Evolutionary conservation across 768 basidiomycete species (phyloP), one percentile per base, ranked within the genome.

Genomic region (Piloderma croceum): DNA sequence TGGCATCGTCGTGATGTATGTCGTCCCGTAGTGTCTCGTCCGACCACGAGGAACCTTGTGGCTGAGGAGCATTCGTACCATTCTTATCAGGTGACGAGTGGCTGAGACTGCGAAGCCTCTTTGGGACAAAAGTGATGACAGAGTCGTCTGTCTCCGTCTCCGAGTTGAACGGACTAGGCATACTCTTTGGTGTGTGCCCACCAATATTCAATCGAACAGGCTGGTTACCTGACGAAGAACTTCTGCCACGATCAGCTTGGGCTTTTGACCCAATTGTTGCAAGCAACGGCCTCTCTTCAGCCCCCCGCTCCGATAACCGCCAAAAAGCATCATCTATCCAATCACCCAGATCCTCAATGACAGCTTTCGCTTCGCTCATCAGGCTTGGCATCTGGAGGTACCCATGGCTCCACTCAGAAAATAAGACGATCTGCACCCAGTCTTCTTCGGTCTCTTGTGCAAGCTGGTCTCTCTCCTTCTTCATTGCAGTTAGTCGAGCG

Each of bases 381-480:
- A 97, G 61, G 18, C 77, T 67, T 27, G 84, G 75, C 94, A 99
- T 99, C 68, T 96, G 94, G 52, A 94, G 73, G 66, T 91, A 97
- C 25, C 91, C 94, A 61, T 96, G 92, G 52, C 89, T 90, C 96
- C 93, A 97, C 35, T 93, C 93, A 22, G 88, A 86, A 61, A 94
- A 90, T 42, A 97, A 75, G 48, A 88, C 81, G 71, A 91, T 82
- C 59, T 87, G 84, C 17, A 96, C 90, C 92, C 92, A 93, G 58
- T 96, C 92, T 46, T 88, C 82, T 45, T 97, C 96, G 37, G 71
- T 78, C 64, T 96, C 85, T 18, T 69, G 56, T 3, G 66, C 67
- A 33, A 88, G 68, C 44, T 69, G 67, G 34, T 81, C 76, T 39
- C 76, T 68, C 56, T 88, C 85, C 45, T 65, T 67, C 52, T 66